phyloP scores from a whole-genome alignment of 1,284 basidiomycete genomes.

The Mycena citricolor region DNA sequence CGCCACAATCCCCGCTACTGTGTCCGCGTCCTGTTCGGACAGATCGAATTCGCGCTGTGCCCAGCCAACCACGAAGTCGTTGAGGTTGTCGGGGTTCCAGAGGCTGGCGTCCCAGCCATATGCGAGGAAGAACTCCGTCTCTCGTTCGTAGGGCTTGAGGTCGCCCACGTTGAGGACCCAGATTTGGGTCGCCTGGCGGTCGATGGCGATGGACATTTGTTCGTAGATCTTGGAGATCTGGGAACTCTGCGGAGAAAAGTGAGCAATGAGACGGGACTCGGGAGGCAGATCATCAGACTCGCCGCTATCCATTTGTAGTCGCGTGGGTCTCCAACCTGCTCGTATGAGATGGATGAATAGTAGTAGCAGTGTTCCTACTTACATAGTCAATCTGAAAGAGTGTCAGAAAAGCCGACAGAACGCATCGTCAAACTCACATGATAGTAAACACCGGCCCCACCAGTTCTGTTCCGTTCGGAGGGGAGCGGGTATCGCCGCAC shows the following conservation, averaged over 20 bases:
- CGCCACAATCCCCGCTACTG: conserved; percentile 51
- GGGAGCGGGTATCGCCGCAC: conserved; percentile 54
- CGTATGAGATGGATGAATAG: neutral
- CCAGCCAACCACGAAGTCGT: conserved; percentile 55
- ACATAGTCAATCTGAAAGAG: conserved; percentile 52
- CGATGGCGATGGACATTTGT: conserved; percentile 60
- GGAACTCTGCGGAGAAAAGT: conserved; percentile 33
- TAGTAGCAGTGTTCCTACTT: neutral
- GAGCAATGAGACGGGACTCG: neutral
- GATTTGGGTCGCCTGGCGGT: conserved; percentile 52
- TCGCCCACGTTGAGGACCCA: conserved; percentile 72
- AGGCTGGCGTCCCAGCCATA: conserved; percentile 59
- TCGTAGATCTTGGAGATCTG: conserved; percentile 56
- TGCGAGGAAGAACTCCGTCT: conserved; percentile 67
- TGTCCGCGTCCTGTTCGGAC: conserved; percentile 33
- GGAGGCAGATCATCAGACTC: conserved; percentile 19
- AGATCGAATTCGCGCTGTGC: conserved; percentile 64
- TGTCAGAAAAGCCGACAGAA: too few relatives aligned
- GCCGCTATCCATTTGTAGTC: conserved; percentile 65
- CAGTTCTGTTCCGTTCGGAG: conserved; percentile 54
- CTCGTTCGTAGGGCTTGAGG: conserved; percentile 71
- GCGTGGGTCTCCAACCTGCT: conserved; percentile 53
- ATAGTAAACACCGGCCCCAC: conserved; percentile 70
- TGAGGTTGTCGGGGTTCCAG: conserved; percentile 53
- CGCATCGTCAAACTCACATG: too few relatives aligned